Evolutionary conservation across 2,329 filamentous ascomycete genomes (phyloP), one percentile per base, ranked within the genome.

Genomic region (Colletotrichum tamarilloi): DNA sequence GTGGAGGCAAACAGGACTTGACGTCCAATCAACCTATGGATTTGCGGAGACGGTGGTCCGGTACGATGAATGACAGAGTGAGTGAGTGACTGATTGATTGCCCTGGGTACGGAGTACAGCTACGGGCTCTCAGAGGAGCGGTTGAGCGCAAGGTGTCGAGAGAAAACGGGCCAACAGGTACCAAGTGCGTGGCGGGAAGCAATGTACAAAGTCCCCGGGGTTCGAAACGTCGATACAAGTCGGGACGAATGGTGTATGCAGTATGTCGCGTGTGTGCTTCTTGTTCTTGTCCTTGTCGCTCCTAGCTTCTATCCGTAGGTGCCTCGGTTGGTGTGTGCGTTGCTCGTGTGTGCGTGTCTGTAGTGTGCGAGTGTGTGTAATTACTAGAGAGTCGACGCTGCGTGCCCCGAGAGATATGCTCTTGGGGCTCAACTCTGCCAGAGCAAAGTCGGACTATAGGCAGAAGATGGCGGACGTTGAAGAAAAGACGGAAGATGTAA

Each of bases 171-270:
- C 55, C 57, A 59, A 59, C 19, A 55, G 62, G 38, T 62, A 32
- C 56, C 58, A 65, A 42, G 53, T 67, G 46, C 63, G 57, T 53
- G 57, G 63, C 56, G 28, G 69, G 58, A 57, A 42, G 19, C 55
- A 49, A 49, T 63, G 65, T 70, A 65, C 70, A 65, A 65, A 49
- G 26, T 28, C 49, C 55, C 55, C 46, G 19, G 19, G 67, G 69
- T 60, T 69, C 70, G 70, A 73, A 73, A 73, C 70, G 66, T 70
- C 67, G 38, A 72, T 24, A 62, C 6, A 64, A 53, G 55, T 73
- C 60, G 70, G 67, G 70, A 73, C 67, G 70, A 73, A 55, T 55
- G 32, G 53, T 59, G 53, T 59, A 64, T 64, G 69, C 46, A 64
- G 59, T 42, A 30, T 64, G 66, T 72, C 69, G 58, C 66, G 69